Evolutionary conservation across 2,329 filamentous ascomycete genomes (phyloP).

Genomic region (Ophiobolus disseminans): DNA sequence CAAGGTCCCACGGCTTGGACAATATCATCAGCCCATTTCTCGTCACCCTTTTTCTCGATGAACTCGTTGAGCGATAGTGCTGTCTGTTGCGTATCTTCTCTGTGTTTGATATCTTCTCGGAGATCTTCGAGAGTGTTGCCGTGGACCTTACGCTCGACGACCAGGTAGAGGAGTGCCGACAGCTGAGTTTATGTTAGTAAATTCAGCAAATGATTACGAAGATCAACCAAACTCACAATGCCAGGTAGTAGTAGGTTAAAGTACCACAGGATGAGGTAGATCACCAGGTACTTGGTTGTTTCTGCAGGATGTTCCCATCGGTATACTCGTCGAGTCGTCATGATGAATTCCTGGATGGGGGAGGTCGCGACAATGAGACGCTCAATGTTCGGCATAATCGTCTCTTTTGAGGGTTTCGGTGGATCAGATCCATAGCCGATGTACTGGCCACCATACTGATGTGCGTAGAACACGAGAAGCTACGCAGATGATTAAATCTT

Average conservation of each 20-base stretch:
- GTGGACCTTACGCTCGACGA: slow-evolving; percentile 26
- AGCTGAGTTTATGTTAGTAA: slow-evolving; percentile 18
- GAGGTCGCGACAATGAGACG: slow-evolving; percentile 48
- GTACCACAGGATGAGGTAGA: slow-evolving; percentile 36
- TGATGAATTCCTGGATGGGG: slow-evolving; percentile 45
- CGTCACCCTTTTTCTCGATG: slow-evolving; percentile 47
- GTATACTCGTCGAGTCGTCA: slow-evolving; percentile 45
- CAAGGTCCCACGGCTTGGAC: slow-evolving; percentile 38
- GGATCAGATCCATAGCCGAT: slow-evolving; percentile 42
- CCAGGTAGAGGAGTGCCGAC: slow-evolving; percentile 30
- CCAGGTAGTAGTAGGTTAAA: slow-evolving; percentile 38
- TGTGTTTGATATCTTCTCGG: slow-evolving; percentile 40
- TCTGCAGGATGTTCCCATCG: slow-evolving; percentile 44
- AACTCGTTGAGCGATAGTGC: slow-evolving; percentile 44
- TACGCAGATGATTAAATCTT: slow-evolving; percentile 17
- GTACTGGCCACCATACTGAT: slow-evolving; percentile 48
- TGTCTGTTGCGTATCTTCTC: slow-evolving; percentile 37
- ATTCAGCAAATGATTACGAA: neutral
- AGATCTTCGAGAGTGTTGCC: slow-evolving; percentile 33
- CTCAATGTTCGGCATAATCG: slow-evolving; percentile 46
- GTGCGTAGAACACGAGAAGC: slow-evolving; percentile 37
- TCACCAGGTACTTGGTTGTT: slow-evolving; percentile 39
- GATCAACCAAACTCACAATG: slow-evolving; percentile 19
- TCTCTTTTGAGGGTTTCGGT: slow-evolving; percentile 40
- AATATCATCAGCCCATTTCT: slow-evolving; percentile 45